Percentiles rank a stretch among this genome's conserved stretches.
Conservation (phyloP, 1,284 basidiomycete species). For the Ceratobasidium sp. region DNA sequence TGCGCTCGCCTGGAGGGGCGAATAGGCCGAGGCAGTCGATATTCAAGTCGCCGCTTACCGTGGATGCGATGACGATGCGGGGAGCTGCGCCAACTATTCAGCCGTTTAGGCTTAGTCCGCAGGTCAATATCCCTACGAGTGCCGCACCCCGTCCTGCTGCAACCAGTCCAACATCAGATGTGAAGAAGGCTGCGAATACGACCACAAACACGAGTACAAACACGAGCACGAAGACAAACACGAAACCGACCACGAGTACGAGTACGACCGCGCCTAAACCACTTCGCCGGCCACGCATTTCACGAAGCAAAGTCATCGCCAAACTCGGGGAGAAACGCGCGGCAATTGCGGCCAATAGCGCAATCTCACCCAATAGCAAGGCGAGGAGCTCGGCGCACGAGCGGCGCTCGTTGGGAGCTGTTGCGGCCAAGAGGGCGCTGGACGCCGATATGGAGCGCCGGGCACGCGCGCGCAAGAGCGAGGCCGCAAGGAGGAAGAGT, state of each 20-base stretch:
- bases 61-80: slow-evolving; percentile 43
- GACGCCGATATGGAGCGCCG: slow-evolving; percentile 40
- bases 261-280: slow-evolving; percentile 49
- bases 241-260: not conserved
- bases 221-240: not conserved
- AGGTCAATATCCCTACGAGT: slow-evolving; percentile 1
- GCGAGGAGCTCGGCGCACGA: slow-evolving; percentile 33
- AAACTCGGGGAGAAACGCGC: slow-evolving; percentile 78
- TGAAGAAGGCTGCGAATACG: not conserved
- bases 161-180: not conserved
- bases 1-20: slow-evolving; percentile 3
- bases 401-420: slow-evolving; percentile 31
- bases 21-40: slow-evolving; percentile 13
- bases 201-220: not conserved
- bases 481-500: slow-evolving; percentile 38
- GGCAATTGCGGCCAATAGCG: slow-evolving; percentile 53
- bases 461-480: slow-evolving; percentile 37
- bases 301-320: slow-evolving; percentile 81
- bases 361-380: slow-evolving; percentile 38
- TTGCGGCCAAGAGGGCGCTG: slow-evolving; percentile 21
- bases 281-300: slow-evolving; percentile 77
- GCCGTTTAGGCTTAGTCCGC: slow-evolving; percentile 37
- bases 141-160: not conserved
- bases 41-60: slow-evolving; percentile 22
- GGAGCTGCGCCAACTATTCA: slow-evolving; percentile 40